Conservation (phyloP, 495 filamentous ascomycete genomes). For the Trichoderma asperelloides region DNA sequence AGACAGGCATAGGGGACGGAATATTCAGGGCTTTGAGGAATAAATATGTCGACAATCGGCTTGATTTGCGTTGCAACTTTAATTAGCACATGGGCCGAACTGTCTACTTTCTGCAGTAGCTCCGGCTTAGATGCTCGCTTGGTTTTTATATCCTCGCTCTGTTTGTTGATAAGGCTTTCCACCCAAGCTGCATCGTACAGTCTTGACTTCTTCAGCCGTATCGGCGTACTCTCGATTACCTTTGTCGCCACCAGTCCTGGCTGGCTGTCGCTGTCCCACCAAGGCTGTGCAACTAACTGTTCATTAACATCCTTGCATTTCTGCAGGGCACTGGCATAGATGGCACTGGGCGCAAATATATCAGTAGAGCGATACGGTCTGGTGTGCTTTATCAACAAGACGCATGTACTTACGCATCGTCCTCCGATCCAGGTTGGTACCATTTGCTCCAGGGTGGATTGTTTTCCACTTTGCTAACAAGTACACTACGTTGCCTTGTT, state of each 20-base stretch:
- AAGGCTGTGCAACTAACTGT: neutral
- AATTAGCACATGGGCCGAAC: neutral
- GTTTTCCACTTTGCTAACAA: neutral
- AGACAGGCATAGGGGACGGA: slow-evolving; percentile 6
- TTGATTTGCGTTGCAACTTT: neutral
- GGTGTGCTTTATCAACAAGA: too few species aligned
- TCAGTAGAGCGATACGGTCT: neutral
- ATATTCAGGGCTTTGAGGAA: slow-evolving; percentile 6
- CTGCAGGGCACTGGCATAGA: neutral
- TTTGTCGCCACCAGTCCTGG: neutral
- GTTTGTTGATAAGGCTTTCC: neutral
- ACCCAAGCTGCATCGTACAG: neutral
- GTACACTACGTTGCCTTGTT: too few species aligned
- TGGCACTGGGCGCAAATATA: neutral
- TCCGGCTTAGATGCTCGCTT: neutral
- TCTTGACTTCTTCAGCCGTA: neutral
- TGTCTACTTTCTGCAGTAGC: neutral
- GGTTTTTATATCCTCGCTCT: neutral
- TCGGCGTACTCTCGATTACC: neutral
- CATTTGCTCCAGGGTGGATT: neutral
- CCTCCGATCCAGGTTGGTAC: neutral
- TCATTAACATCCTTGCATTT: neutral
- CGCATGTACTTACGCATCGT: neutral
- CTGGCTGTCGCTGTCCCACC: neutral
- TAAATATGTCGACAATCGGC: slow-evolving; percentile 4